Conservation (phyloP, 257 asterid genomes). For the Agastache rugosa region DNA sequence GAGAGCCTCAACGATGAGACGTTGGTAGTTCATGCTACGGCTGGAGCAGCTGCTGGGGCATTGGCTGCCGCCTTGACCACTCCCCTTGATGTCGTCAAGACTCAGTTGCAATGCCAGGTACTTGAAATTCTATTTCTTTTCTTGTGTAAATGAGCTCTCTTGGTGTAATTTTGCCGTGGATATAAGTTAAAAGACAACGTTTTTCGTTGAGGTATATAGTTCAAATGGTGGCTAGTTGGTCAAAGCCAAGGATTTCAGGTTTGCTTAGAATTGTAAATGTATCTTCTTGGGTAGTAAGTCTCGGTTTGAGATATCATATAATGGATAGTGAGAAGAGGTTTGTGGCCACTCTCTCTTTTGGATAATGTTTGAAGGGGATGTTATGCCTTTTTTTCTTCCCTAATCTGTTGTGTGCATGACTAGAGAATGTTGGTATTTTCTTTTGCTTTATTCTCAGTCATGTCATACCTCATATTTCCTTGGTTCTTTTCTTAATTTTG, state of each 20-base stretch:
- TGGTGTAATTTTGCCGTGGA: neutral
- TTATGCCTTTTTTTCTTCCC: slow-evolving; percentile 1
- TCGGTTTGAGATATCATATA: neutral
- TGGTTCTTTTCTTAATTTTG: neutral
- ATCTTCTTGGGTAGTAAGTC: neutral
- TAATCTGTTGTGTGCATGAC: neutral
- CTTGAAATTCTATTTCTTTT: neutral
- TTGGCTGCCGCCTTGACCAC: slow-evolving; percentile 84
- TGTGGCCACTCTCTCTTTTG: neutral
- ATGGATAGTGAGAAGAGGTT: neutral
- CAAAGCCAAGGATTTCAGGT: neutral
- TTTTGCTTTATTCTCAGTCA: neutral
- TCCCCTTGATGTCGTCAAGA: slow-evolving; percentile 95
- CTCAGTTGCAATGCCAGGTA: slow-evolving; percentile 99
- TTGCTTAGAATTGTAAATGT: neutral
- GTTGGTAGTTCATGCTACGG: slow-evolving; percentile 85
- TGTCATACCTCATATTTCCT: neutral
- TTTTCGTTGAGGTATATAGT: neutral
- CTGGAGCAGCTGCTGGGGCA: slow-evolving; percentile 98
- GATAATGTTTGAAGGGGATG: neutral
- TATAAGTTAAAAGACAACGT: neutral
- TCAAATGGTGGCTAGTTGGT: neutral
- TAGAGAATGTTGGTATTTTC: neutral
- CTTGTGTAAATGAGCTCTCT: slow-evolving; percentile 12
- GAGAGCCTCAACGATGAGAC: slow-evolving; percentile 69